phyloP scores from a whole-genome alignment of 2,329 filamentous ascomycete species.

The Sporothrix globosa region DNA sequence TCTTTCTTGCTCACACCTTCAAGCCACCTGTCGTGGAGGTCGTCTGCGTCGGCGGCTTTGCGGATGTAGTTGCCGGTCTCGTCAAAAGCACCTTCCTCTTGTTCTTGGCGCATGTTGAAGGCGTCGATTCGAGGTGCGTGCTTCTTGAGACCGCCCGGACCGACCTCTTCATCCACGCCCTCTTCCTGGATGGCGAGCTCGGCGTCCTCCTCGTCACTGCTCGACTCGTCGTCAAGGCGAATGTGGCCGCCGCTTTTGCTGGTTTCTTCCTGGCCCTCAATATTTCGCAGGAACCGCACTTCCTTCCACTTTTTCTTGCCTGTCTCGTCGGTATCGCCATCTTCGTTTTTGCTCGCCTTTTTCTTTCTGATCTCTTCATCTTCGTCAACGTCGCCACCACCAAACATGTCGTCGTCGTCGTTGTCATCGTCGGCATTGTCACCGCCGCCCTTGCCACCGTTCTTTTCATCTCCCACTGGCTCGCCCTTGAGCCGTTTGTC shows the following conservation, averaged over 20 bases:
- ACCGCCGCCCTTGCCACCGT: conserved; percentile 41
- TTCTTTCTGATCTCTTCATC: conserved; percentile 49
- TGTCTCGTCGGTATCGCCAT: conserved; percentile 40
- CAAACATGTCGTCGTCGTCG: conserved; percentile 85
- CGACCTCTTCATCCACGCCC: conserved; percentile 84
- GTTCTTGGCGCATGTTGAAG: conserved; percentile 89
- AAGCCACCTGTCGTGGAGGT: conserved; percentile 88
- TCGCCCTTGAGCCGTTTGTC: conserved; percentile 47
- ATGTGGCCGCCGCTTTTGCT: conserved; percentile 30
- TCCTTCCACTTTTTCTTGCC: conserved; percentile 62
- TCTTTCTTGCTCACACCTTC: conserved; percentile 93
- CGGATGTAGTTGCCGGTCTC: conserved; percentile 88
- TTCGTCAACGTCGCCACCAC: conserved; percentile 61
- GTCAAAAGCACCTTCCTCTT: conserved; percentile 92
- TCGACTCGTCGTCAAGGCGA: conserved; percentile 14
- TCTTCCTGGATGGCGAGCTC: conserved; percentile 75
- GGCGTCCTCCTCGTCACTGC: conserved; percentile 68
- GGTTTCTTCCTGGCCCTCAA: conserved; percentile 75
- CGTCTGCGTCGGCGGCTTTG: conserved; percentile 85
- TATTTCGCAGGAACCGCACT: conserved; percentile 65
- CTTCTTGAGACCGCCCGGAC: conserved; percentile 85
- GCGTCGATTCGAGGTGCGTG: conserved; percentile 94
- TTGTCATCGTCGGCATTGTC: conserved; percentile 53
- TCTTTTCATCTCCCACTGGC: conserved; percentile 37
- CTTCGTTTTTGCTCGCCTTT: conserved; percentile 31